Evolutionary conservation across 306 rosid species (phyloP).

Genomic region (Cucumis sativus): DNA sequence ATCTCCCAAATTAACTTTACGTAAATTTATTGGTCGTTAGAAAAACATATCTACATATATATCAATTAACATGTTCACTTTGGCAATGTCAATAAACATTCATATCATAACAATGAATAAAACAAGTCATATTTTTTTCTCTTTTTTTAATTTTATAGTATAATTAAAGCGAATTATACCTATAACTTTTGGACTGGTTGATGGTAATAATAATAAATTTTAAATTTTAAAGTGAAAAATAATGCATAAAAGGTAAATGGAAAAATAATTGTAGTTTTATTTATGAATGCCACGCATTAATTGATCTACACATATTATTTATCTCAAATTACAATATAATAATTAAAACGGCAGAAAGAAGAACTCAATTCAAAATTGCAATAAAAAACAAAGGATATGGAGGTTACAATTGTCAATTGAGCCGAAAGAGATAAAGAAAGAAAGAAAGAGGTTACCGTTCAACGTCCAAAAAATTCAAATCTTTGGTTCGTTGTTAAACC

Average conservation of each 20-base stretch:
- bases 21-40: no score
- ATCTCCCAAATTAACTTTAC: no score
- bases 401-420: not conserved
- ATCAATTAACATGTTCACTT: no score
- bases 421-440: not conserved
- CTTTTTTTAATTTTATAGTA: no score
- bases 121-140: no score
- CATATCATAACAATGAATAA: no score
- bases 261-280: not conserved
- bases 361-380: not conserved
- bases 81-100: no score
- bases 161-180: no score
- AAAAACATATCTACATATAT: no score
- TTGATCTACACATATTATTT: not conserved
- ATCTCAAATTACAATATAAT: not conserved
- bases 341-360: not conserved
- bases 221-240: not conserved
- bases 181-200: not conserved
- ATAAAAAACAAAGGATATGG: not conserved
- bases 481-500: not conserved
- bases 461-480: slow-evolving; percentile 7
- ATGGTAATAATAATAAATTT: no score
- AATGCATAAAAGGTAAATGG: not conserved
- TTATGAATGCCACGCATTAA: not conserved
- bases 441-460: not conserved